These are phyloP conservation scores for Luzula sylvatica DNA, from an alignment of 176 grass and related monocot species.

Conservation along the genomic window DNA sequence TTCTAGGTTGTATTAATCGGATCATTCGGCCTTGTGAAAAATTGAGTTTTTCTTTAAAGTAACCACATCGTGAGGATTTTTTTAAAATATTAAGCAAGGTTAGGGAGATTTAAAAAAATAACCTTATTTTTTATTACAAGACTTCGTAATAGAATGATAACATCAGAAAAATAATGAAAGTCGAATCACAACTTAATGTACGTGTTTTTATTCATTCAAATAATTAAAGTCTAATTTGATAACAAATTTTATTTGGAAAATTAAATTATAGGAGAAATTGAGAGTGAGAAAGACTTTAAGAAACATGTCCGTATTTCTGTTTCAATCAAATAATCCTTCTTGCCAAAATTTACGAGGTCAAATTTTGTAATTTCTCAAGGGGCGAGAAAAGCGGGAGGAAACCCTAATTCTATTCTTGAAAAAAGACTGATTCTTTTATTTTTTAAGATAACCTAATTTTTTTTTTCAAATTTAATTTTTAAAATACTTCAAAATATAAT, in stretches of 20 bases:
- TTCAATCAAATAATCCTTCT: slow-evolving; percentile 23
- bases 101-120: too few species aligned
- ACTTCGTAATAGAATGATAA: slow-evolving; percentile 48
- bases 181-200: slow-evolving; percentile 68
- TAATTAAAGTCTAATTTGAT: slow-evolving; percentile 3
- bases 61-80: too few species aligned
- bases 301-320: slow-evolving; percentile 24
- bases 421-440: slow-evolving; percentile 7
- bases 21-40: too few species aligned
- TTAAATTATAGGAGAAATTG: slow-evolving; percentile 90
- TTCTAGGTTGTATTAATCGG: too few species aligned
- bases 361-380: slow-evolving; percentile 19
- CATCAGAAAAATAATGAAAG: slow-evolving; percentile 72
- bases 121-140: too few species aligned
- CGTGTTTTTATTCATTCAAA: slow-evolving; percentile 12
- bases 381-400: slow-evolving; percentile 34
- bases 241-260: slow-evolving; percentile 13
- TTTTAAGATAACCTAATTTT: slow-evolving; percentile 21
- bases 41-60: too few species aligned
- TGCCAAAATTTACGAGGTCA: slow-evolving; percentile 35
- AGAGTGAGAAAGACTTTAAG: slow-evolving; percentile 48
- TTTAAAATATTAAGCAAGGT: too few species aligned
- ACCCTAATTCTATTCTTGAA: slow-evolving; percentile 1
- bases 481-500: too few species aligned
- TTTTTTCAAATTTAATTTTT: too few species aligned